Conservation (phyloP, 768 basidiomycete species). For the Russula abietina region DNA sequence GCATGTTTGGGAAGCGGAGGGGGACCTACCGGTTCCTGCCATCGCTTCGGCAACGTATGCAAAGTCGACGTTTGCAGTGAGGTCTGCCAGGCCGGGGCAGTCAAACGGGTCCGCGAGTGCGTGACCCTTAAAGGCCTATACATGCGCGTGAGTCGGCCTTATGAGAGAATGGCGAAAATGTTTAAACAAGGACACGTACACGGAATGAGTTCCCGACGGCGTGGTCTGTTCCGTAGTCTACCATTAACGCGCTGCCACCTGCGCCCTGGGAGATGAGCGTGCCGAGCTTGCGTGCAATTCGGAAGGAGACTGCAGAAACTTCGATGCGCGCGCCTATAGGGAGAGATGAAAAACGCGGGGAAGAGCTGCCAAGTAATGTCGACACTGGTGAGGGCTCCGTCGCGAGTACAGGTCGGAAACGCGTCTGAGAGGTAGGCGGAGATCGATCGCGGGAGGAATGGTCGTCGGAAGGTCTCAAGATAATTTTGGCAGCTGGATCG, state of each 20-base stretch:
- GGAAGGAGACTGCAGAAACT: conserved; percentile 66
- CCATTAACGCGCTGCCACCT: conserved; percentile 55
- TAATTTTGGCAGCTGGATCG: conserved; percentile 31
- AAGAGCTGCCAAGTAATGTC: conserved; percentile 53
- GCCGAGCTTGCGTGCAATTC: conserved; percentile 60
- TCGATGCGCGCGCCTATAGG: conserved; percentile 73
- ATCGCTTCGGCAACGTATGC: conserved; percentile 77
- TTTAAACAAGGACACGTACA: conserved; percentile 39
- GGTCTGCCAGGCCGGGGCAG: conserved; percentile 65
- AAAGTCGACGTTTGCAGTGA: conserved; percentile 86
- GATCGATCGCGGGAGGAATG: conserved; percentile 19
- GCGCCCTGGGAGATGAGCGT: conserved; percentile 36
- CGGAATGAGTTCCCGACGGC: conserved; percentile 71
- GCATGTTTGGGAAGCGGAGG: no score
- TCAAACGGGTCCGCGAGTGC: conserved; percentile 79
- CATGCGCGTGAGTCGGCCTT: neutral
- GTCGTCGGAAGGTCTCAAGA: conserved; percentile 24
- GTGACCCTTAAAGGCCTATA: conserved; percentile 82
- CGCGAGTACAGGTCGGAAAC: conserved; percentile 72
- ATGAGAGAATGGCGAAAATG: neutral
- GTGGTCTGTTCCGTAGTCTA: conserved; percentile 83
- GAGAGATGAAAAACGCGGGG: conserved; percentile 54
- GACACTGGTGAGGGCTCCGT: conserved; percentile 56
- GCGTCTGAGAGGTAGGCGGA: conserved; percentile 24
- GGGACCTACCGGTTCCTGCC: conserved; percentile 48